Conservation (phyloP, 2,329 filamentous ascomycete species). For the Coleophoma eucalyptorum region DNA sequence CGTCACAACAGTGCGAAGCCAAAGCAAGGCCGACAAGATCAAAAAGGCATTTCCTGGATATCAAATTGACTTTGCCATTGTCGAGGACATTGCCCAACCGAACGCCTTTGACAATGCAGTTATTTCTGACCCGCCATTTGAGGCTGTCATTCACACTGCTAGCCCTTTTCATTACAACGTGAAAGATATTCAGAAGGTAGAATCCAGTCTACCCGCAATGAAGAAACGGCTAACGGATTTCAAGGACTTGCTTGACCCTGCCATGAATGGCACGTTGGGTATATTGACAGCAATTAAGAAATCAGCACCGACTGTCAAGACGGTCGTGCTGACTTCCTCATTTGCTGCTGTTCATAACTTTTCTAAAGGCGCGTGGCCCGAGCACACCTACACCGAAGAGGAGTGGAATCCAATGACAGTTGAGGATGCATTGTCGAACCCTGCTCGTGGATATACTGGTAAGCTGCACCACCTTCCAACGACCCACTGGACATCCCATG, state of each 20-base stretch:
- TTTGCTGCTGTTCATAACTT: slow-evolving; percentile 57
- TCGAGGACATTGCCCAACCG: slow-evolving; percentile 65
- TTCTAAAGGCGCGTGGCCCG: slow-evolving; percentile 20
- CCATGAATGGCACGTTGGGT: slow-evolving; percentile 45
- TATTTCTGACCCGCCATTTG: slow-evolving; percentile 51
- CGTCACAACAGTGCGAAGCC: slow-evolving; percentile 38
- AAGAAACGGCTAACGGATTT: slow-evolving; percentile 9
- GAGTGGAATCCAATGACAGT: slow-evolving; percentile 51
- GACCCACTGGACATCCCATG: no score
- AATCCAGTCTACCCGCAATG: neutral
- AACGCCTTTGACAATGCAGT: slow-evolving; percentile 59
- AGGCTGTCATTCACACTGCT: slow-evolving; percentile 69
- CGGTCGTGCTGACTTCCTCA: slow-evolving; percentile 52
- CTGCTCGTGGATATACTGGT: slow-evolving; percentile 28
- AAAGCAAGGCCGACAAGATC: slow-evolving; percentile 38
- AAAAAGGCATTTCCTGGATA: slow-evolving; percentile 28
- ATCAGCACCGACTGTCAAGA: slow-evolving; percentile 29
- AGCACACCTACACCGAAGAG: slow-evolving; percentile 45
- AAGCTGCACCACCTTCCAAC: neutral
- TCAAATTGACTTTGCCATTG: slow-evolving; percentile 44
- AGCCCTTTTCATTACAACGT: slow-evolving; percentile 41
- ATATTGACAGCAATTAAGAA: slow-evolving; percentile 40
- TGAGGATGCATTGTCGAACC: slow-evolving; percentile 35
- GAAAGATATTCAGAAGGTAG: slow-evolving; percentile 9
- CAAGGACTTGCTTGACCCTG: slow-evolving; percentile 43